Evolutionary conservation across 2,329 filamentous ascomycete genomes (phyloP).

Genomic region (Elsinoe fawcettii): DNA sequence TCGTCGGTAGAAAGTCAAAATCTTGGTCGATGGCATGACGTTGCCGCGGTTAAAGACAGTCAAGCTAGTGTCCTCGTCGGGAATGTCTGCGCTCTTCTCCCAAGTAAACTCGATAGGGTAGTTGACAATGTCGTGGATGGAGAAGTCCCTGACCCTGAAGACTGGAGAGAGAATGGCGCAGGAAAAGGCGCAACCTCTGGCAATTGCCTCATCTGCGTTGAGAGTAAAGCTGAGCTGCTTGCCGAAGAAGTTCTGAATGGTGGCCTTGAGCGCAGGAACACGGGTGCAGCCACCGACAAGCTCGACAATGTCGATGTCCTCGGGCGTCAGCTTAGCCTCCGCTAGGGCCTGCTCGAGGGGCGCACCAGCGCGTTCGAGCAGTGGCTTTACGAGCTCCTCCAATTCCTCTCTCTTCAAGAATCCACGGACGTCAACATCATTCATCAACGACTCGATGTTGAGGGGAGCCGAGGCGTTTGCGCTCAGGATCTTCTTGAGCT

Average conservation of each 20-base stretch:
- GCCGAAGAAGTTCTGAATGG: slow-evolving; percentile 82
- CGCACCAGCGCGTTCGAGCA: slow-evolving; percentile 62
- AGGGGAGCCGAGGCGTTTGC: slow-evolving; percentile 87
- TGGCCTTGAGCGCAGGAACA: slow-evolving; percentile 85
- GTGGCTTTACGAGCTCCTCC: slow-evolving; percentile 79
- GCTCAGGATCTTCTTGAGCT: slow-evolving; percentile 96
- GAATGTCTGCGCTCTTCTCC: slow-evolving; percentile 98
- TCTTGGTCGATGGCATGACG: slow-evolving; percentile 95
- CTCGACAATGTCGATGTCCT: slow-evolving; percentile 90
- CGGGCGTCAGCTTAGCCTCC: slow-evolving; percentile 82
- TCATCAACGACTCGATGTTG: slow-evolving; percentile 98
- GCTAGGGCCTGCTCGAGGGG: slow-evolving; percentile 86
- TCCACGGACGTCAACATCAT: slow-evolving; percentile 82
- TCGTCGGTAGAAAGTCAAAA: slow-evolving; percentile 98
- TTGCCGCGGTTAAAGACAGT: slow-evolving; percentile 98
- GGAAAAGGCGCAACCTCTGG: slow-evolving; percentile 91
- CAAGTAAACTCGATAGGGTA: slow-evolving; percentile 98
- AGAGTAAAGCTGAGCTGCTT: slow-evolving; percentile 91
- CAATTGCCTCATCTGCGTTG: slow-evolving; percentile 96
- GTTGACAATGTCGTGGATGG: slow-evolving; percentile 92
- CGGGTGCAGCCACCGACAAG: slow-evolving; percentile 91
- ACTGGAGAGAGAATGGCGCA: slow-evolving; percentile 95
- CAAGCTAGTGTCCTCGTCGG: slow-evolving; percentile 93
- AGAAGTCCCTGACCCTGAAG: slow-evolving; percentile 97
- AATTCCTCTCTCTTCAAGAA: slow-evolving; percentile 93